phyloP scores from a whole-genome alignment of 176 grass and related monocot genomes.

The Avena eriantha region DNA sequence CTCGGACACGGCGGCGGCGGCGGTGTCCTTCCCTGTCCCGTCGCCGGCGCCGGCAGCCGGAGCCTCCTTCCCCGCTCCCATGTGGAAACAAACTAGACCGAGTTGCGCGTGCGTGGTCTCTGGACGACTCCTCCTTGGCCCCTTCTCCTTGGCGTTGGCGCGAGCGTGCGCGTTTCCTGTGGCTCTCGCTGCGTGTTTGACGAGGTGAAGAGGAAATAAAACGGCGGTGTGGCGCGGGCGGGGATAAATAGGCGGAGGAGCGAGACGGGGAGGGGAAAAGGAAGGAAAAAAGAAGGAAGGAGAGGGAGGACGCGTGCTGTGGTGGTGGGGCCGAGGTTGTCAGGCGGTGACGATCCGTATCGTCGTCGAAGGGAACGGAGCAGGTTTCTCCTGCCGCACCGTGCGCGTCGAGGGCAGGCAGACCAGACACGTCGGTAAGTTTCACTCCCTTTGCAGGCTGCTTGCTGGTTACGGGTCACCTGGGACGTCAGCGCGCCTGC shows the following conservation, averaged over 20 bases:
- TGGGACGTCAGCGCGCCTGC: too few species aligned
- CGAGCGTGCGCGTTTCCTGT: too few species aligned
- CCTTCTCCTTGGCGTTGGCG: too few species aligned
- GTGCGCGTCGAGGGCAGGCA: too few species aligned
- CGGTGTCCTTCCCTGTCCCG: neutral
- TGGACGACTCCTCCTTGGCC: neutral
- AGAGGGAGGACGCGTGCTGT: neutral
- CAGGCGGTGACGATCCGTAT: neutral
- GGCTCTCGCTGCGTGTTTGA: neutral
- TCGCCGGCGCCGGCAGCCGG: neutral
- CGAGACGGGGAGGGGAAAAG: neutral
- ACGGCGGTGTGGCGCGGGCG: neutral
- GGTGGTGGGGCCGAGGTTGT: neutral
- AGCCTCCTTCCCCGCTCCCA: neutral
- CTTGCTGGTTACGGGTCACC: too few species aligned
- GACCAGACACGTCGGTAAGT: too few species aligned
- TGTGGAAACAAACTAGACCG: neutral
- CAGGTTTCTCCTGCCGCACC: too few species aligned
- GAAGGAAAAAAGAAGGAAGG: neutral
- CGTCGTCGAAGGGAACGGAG: neutral
- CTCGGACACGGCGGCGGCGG: neutral
- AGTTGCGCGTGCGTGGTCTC: neutral
- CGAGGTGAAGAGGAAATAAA: neutral
- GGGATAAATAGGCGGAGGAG: slow-evolving; percentile 15
- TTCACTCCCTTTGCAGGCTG: too few species aligned